Conservation (phyloP, 139 green algal species). For the Micractinium conductrix region DNA sequence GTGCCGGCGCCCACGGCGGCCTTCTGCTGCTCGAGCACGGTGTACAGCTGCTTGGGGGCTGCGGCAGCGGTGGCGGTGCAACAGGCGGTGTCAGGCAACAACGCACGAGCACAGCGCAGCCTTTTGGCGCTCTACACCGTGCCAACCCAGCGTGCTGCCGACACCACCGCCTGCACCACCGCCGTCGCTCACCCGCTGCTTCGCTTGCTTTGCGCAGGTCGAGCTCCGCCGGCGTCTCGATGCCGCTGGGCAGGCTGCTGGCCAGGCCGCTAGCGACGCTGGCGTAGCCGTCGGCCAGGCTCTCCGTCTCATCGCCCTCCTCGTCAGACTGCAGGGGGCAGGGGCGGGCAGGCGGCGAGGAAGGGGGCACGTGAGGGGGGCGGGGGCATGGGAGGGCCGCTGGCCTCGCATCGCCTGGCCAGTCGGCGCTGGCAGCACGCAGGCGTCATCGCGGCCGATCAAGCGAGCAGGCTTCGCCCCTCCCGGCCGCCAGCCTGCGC, state of each 20-base stretch:
- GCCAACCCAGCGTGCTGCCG: too few relatives aligned
- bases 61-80: background rate
- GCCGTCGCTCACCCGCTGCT: background rate
- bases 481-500: too few relatives aligned
- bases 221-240: constrained; percentile 87
- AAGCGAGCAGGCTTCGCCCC: too few relatives aligned
- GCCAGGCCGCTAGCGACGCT: constrained; percentile 75
- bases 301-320: constrained; percentile 57
- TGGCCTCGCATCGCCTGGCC: too few relatives aligned
- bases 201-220: constrained; percentile 89
- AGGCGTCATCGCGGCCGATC: too few relatives aligned
- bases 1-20: constrained; percentile 41
- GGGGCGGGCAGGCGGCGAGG: background rate
- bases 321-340: constrained; percentile 56
- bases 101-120: background rate
- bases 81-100: background rate
- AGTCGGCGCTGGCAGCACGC: too few relatives aligned
- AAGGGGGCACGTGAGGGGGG: background rate
- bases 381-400: background rate
- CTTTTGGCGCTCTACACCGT: background rate
- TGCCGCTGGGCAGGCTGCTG: constrained; percentile 72
- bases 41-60: constrained; percentile 63
- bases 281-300: constrained; percentile 57
- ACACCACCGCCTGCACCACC: too few relatives aligned
- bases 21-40: constrained; percentile 82